These are phyloP conservation scores for Kappamyces sp. DNA, from an alignment of 192 early-diverging fungal genomes.

Conservation along the genomic window DNA sequence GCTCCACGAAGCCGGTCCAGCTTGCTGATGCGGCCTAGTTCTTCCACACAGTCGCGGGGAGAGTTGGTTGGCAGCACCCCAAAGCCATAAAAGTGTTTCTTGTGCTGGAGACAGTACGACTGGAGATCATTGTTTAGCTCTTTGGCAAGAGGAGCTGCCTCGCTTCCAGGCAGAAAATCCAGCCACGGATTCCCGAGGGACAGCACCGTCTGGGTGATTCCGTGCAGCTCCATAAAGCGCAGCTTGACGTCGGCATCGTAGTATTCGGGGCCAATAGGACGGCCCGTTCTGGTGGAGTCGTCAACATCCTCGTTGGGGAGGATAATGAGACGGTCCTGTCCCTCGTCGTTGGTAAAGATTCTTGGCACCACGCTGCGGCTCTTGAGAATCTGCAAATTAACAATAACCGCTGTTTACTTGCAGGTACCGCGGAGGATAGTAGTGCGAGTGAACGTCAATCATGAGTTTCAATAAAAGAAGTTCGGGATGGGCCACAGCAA, in stretches of 20 bases:
- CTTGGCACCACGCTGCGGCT: conserved; percentile 11
- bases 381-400: no score
- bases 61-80: conserved; percentile 26
- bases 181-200: conserved; percentile 27
- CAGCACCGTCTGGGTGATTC: conserved; percentile 19
- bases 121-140: conserved; percentile 30
- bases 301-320: conserved; percentile 22
- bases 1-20: conserved; percentile 22
- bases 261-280: conserved; percentile 23
- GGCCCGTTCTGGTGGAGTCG: conserved; percentile 3
- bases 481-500: no score
- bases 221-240: conserved; percentile 20
- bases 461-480: neutral
- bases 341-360: conserved; percentile 16
- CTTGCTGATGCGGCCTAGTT: conserved; percentile 22
- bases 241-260: conserved; percentile 15
- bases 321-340: conserved; percentile 16
- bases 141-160: conserved; percentile 17
- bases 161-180: conserved; percentile 14
- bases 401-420: neutral
- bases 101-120: conserved; percentile 12
- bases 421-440: neutral
- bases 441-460: conserved; percentile 4
- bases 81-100: conserved; percentile 27
- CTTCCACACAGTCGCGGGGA: conserved; percentile 19